phyloP scores from a whole-genome alignment of 2,329 filamentous ascomycete genomes.

The Colletotrichum echinochloae region DNA sequence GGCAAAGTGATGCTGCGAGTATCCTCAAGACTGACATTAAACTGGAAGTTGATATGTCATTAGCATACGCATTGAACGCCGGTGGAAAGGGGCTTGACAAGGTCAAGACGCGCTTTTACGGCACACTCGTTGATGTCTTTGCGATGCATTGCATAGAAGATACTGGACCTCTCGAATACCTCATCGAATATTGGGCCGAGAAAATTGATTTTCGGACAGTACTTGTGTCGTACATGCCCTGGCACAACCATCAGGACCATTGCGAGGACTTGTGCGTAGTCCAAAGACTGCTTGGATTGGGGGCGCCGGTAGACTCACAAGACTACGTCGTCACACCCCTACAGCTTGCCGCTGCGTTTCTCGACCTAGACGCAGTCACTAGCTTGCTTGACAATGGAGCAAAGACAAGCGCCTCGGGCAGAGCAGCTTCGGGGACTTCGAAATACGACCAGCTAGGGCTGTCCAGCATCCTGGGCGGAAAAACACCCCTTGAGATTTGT shows the following conservation, averaged over 20 bases:
- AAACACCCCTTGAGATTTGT: not conserved
- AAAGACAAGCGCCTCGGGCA: fast-evolving
- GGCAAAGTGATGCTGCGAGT: not conserved
- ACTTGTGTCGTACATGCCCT: not conserved
- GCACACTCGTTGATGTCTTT: not conserved
- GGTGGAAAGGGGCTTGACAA: no score
- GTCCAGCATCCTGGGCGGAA: fast-evolving
- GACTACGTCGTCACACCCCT: not conserved
- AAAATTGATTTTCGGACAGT: not conserved
- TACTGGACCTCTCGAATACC: not conserved
- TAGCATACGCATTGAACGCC: no score
- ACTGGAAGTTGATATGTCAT: not conserved
- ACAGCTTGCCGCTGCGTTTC: conserved; percentile 6
- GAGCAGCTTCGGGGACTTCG: fast-evolving
- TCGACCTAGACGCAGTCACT: not conserved
- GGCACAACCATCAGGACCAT: not conserved
- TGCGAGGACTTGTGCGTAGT: not conserved
- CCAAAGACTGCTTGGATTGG: not conserved
- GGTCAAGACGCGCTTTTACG: not conserved
- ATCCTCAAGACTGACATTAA: not conserved
- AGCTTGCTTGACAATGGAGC: not conserved
- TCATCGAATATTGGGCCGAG: not conserved
- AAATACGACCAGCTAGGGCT: fast-evolving
- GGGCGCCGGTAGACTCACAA: not conserved
- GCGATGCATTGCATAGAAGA: not conserved